These are phyloP conservation scores for Solanum rostratum DNA, from an alignment of 257 asterid genomes.

Conservation along the genomic window DNA sequence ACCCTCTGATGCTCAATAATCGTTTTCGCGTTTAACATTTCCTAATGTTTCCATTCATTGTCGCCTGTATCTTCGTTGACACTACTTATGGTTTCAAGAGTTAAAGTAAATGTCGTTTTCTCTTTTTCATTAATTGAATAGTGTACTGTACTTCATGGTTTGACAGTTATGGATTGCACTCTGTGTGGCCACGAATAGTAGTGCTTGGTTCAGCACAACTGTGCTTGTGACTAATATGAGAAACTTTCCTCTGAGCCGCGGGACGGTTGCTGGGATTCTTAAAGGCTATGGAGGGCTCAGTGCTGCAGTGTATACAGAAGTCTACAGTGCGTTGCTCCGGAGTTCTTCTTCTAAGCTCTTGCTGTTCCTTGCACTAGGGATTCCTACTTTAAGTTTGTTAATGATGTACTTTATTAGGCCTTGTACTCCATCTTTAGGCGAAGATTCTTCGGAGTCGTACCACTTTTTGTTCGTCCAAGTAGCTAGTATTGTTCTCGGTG, in stretches of 20 bases:
- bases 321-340: conserved; percentile 38
- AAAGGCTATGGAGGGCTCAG: conserved; percentile 67
- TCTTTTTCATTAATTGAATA: background rate
- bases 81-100: background rate
- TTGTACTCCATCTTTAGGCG: conserved; percentile 52
- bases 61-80: background rate
- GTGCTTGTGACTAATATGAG: conserved; percentile 73
- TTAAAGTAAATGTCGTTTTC: background rate
- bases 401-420: conserved; percentile 58
- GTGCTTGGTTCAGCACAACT: conserved; percentile 61
- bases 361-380: conserved; percentile 41
- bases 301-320: conserved; percentile 57
- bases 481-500: conserved; percentile 48
- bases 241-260: conserved; percentile 65
- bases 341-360: conserved; percentile 44
- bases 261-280: conserved; percentile 62
- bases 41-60: background rate
- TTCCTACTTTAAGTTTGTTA: conserved; percentile 37
- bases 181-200: conserved; percentile 47
- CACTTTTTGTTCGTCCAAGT: conserved; percentile 53
- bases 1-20: background rate
- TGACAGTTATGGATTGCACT: conserved; percentile 61
- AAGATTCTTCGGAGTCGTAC: conserved; percentile 36
- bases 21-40: background rate
- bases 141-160: background rate